Base-by-base conservation (phyloP, 2,329 filamentous ascomycete genomes). In the Penicillium sp. region DNA sequence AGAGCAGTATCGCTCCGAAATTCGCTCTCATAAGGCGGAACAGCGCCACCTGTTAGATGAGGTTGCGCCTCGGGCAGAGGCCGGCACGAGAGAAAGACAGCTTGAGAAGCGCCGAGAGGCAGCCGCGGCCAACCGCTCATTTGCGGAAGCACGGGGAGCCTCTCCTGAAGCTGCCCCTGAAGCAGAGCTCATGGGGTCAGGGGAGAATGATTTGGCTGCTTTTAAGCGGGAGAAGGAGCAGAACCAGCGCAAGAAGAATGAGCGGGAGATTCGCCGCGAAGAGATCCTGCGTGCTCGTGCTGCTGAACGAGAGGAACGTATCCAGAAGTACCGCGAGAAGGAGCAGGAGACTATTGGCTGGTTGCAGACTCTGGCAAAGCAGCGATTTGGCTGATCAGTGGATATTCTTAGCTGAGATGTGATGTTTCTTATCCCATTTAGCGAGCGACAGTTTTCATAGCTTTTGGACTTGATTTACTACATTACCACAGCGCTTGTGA, bases 331-430 rank as follows among this genome's bases (percentile, higher is more conserved):
- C 71, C 80, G 83, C 65, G 82, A 83, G 64, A 89, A 90, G 71
- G 93, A 97, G 73, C 86, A 91, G 58, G 85, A 84, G 66, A 95
- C 90, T 1, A 90, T 96, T 79, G 84, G 84, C 45, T 91, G 90
- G 80, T 66, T 97, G 65, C 87, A 81, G 73, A 84, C 85, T 63
- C 74, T 97, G 73, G 93, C 91, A 15, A 87, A 81, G 74, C 83
- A 89, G 74, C 81, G 89, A 58, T 96, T 89, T 79, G 89, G 89
- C 36, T 39, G 18, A 39, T 13, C 13, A 4, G 10, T 39, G 36
- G 18, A 26, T 16, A 21, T 4, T 39, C 21, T 39, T 18, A 7
- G 34, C 3, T 16, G 34, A 36, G 33, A 36, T 36, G 8, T 10
- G 6, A 38, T 38, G 12, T 12, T 39, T 39, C 21, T 3, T 39